Percentiles rank a stretch among this genome's conserved stretches.
phyloP scores from a whole-genome alignment of 441 rosid species.

The Dalechampia spathulata region DNA sequence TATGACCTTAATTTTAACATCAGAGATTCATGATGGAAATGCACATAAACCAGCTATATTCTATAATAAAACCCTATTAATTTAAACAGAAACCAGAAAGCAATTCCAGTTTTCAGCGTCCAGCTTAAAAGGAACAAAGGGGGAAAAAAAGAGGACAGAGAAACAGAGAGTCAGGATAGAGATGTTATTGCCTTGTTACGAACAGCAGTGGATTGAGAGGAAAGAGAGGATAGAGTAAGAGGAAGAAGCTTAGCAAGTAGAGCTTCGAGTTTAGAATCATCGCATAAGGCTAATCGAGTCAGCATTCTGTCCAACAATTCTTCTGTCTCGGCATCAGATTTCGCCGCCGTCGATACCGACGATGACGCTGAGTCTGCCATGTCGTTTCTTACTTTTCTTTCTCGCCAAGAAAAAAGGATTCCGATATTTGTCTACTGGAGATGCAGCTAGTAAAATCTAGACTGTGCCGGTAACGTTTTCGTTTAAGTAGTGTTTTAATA shows the following conservation, averaged over 20 bases:
- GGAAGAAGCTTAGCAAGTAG: constrained; percentile 80
- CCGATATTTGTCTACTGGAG: too few species aligned
- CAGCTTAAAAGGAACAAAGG: too few species aligned
- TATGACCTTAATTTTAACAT: too few species aligned
- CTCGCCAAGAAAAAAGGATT: constrained; percentile 5
- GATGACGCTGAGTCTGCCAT: constrained; percentile 52
- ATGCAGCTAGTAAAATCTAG: too few species aligned
- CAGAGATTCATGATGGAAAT: too few species aligned
- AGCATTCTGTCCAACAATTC: constrained; percentile 93
- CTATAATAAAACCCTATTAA: too few species aligned
- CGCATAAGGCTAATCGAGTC: constrained; percentile 82
- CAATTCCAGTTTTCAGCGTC: too few species aligned
- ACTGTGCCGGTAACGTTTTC: too few species aligned
- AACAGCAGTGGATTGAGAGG: constrained; percentile 48
- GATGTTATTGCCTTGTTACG: constrained; percentile 59
- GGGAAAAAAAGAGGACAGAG: too few species aligned
- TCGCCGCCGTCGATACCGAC: constrained; percentile 21
- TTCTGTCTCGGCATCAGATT: constrained; percentile 65
- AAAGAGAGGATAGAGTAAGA: constrained; percentile 65
- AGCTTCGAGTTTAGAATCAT: constrained; percentile 70
- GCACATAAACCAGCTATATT: too few species aligned
- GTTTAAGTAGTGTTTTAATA: too few species aligned
- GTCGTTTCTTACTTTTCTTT: constrained; percentile 5
- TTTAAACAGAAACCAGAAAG: too few species aligned
- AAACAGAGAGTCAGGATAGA: neutral